Evolutionary conservation across 257 asterid genomes (phyloP).

Genomic region (Haberlea rhodopensis): DNA sequence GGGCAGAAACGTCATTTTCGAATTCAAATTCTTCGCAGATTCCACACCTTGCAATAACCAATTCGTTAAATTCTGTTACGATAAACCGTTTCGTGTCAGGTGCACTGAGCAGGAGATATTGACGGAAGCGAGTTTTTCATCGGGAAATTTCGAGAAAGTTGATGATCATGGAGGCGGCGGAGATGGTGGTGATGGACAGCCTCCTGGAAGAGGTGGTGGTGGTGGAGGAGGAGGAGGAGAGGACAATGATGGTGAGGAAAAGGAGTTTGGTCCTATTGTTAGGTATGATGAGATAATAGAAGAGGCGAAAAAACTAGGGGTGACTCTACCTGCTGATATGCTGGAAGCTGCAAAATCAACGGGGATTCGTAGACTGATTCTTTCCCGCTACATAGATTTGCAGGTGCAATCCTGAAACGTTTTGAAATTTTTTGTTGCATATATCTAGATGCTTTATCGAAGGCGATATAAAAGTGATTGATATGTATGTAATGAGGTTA

Average conservation of each 20-base stretch:
- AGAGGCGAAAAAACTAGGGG: slow-evolving; percentile 68
- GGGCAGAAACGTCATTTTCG: slow-evolving; percentile 29
- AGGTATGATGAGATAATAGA: slow-evolving; percentile 60
- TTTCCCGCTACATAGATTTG: slow-evolving; percentile 74
- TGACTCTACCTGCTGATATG: slow-evolving; percentile 70
- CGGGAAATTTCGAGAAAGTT: slow-evolving; percentile 31
- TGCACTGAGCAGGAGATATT: slow-evolving; percentile 39
- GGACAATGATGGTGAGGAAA: slow-evolving; percentile 44
- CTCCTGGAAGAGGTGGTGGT: slow-evolving; percentile 49
- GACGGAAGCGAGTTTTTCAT: slow-evolving; percentile 17
- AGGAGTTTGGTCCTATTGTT: slow-evolving; percentile 71
- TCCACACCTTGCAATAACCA: slow-evolving; percentile 30
- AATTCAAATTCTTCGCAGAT: slow-evolving; percentile 28
- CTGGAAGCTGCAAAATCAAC: slow-evolving; percentile 74
- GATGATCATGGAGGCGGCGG: slow-evolving; percentile 47
- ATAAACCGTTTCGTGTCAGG: slow-evolving; percentile 28
- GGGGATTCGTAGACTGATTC: slow-evolving; percentile 65
- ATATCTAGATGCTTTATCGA: slow-evolving; percentile 25
- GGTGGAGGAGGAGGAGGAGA: slow-evolving; percentile 46
- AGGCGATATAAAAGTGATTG: slow-evolving; percentile 23
- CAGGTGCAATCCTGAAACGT: slow-evolving; percentile 46
- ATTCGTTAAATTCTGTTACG: slow-evolving; percentile 16
- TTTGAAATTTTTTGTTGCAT: too few species aligned
- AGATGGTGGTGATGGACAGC: slow-evolving; percentile 46
- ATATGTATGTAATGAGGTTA: slow-evolving; percentile 1